Evolutionary conservation across 148 eudicot genomes (phyloP).

Genomic region (Heliosperma pusillum): DNA sequence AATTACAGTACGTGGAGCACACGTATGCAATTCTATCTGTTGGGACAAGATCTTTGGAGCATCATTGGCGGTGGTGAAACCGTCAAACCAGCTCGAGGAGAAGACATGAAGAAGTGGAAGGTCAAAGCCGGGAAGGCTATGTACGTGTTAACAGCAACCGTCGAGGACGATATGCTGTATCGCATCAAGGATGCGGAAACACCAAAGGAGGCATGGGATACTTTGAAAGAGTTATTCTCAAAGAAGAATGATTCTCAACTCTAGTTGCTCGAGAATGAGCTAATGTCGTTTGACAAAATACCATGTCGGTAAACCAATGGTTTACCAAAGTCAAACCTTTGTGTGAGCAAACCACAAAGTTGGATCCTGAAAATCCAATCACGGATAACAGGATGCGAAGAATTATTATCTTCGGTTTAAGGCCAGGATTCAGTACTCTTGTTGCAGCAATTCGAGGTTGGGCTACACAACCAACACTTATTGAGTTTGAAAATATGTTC

Average conservation of each 20-base stretch:
- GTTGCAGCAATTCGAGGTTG: slow-evolving; percentile 3
- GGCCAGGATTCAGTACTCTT: not conserved
- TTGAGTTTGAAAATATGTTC: slow-evolving; percentile 12
- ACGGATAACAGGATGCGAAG: too few relatives aligned
- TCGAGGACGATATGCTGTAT: not conserved
- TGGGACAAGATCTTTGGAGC: slow-evolving; percentile 11
- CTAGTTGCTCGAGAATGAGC: not conserved
- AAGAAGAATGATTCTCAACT: too few relatives aligned
- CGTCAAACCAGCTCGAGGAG: not conserved
- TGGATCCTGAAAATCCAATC: too few relatives aligned
- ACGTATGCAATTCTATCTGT: slow-evolving; percentile 1
- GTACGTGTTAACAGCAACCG: not conserved
- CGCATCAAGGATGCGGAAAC: slow-evolving; percentile 7
- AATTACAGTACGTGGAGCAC: too few relatives aligned
- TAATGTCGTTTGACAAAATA: not conserved
- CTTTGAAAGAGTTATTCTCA: too few relatives aligned
- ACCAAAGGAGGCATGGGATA: too few relatives aligned
- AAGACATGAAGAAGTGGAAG: too few relatives aligned
- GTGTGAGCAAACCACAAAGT: slow-evolving; percentile 7
- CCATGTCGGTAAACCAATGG: not conserved
- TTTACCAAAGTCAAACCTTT: slow-evolving; percentile 3
- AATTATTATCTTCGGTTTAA: too few relatives aligned
- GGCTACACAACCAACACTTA: slow-evolving; percentile 12
- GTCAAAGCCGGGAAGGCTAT: not conserved
- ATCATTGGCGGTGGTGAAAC: slow-evolving; percentile 4